Conservation (phyloP, 164 flowering plant genomes). For the Stephania yunnanensis region DNA sequence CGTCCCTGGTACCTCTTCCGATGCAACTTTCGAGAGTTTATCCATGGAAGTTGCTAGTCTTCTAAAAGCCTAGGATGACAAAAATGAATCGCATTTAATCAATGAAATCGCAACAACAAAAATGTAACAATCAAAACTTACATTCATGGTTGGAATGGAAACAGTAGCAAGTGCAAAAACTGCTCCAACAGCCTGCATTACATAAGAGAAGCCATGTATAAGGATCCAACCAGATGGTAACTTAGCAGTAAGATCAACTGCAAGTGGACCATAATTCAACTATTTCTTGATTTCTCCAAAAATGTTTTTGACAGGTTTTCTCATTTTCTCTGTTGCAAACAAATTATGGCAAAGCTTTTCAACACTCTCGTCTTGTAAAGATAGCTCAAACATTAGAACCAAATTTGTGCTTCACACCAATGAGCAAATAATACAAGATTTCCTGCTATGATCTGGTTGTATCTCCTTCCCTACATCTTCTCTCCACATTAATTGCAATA, state of each 20-base stretch:
- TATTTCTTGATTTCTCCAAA: too few relatives aligned
- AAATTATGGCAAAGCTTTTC: too few relatives aligned
- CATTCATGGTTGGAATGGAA: conserved; percentile 25
- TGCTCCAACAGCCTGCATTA: conserved; percentile 27
- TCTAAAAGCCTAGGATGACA: conserved; percentile 20
- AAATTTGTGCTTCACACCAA: not conserved
- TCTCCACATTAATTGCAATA: too few relatives aligned
- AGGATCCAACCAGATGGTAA: not conserved
- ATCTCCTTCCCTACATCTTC: too few relatives aligned
- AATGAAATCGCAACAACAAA: not conserved
- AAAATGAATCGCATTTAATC: not conserved
- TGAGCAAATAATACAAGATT: not conserved
- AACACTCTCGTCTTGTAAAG: too few relatives aligned
- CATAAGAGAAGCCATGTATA: conserved; percentile 1
- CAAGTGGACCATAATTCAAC: not conserved
- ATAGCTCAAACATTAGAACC: not conserved
- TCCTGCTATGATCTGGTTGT: too few relatives aligned
- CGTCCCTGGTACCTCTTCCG: conserved; percentile 32
- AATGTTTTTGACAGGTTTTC: too few relatives aligned
- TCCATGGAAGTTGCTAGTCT: conserved; percentile 21
- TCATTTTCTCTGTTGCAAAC: too few relatives aligned
- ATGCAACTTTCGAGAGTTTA: conserved; percentile 25
- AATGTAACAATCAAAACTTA: conserved; percentile 13
- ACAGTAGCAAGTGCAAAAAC: conserved; percentile 19
- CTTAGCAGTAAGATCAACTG: not conserved